Conservation (phyloP, 139 green algal genomes). For the Asterochloris sp. region DNA sequence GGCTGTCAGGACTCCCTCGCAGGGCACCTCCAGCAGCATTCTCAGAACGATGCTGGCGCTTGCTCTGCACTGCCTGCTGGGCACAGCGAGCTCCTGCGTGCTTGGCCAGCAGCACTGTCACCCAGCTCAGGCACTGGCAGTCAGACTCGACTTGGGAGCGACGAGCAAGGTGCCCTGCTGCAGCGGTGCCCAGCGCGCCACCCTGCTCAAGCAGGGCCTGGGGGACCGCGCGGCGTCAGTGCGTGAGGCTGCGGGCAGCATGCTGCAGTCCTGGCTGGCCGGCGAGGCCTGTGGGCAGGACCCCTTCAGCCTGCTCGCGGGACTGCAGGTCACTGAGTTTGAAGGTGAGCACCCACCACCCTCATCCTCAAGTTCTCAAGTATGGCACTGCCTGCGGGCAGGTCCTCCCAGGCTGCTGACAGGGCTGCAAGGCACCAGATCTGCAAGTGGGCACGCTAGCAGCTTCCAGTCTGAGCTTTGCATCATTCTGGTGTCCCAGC, state of each 20-base stretch:
- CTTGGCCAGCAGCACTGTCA: too few relatives aligned
- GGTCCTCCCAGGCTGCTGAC: background rate
- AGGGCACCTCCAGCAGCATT: too few relatives aligned
- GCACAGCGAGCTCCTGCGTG: too few relatives aligned
- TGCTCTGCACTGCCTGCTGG: too few relatives aligned
- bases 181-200: slow-evolving; percentile 17
- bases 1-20: too few relatives aligned
- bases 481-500: too few relatives aligned
- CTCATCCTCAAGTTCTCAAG: background rate
- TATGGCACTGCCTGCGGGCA: background rate
- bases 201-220: slow-evolving; percentile 46
- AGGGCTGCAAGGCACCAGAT: too few relatives aligned
- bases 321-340: slow-evolving; percentile 36
- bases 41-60: too few relatives aligned
- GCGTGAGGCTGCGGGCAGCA: slow-evolving; percentile 6
- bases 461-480: too few relatives aligned
- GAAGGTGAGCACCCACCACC: slow-evolving; percentile 4
- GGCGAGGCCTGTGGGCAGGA: slow-evolving; percentile 29
- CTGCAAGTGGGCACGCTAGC: too few relatives aligned
- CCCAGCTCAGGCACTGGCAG: too few relatives aligned
- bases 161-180: background rate
- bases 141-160: too few relatives aligned
- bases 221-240: slow-evolving; percentile 31
- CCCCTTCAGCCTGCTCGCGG: slow-evolving; percentile 30
- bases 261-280: slow-evolving; percentile 50